Conservation (phyloP, 768 basidiomycete species). For the Kwoniella dejecticola region DNA sequence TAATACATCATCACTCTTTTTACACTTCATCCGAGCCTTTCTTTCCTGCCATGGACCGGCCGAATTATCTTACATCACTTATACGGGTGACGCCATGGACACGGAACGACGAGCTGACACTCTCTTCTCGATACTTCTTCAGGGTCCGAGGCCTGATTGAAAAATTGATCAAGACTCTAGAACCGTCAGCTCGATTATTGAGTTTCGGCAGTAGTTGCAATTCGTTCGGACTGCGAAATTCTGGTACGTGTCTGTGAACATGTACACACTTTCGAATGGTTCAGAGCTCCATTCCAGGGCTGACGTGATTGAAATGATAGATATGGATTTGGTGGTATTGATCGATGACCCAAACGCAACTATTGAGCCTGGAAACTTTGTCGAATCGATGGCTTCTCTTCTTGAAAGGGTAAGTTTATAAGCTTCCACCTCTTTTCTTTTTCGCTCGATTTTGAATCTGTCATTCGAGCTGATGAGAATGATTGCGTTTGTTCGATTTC, state of each 20-base stretch:
- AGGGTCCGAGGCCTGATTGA: slow-evolving; percentile 86
- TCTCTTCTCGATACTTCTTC: not conserved
- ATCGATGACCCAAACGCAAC: slow-evolving; percentile 80
- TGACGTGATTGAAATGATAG: slow-evolving; percentile 57
- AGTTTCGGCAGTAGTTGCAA: slow-evolving; percentile 97
- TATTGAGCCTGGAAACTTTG: slow-evolving; percentile 78
- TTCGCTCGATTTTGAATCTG: too few species aligned
- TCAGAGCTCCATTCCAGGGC: too few species aligned
- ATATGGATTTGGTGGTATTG: slow-evolving; percentile 98
- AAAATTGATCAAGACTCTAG: slow-evolving; percentile 90
- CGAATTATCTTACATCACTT: too few species aligned
- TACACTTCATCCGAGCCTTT: too few species aligned
- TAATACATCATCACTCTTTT: too few species aligned
- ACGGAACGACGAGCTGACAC: too few species aligned
- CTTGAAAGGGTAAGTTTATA: slow-evolving; percentile 76
- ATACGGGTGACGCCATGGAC: too few species aligned
- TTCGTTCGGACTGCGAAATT: slow-evolving; percentile 94
- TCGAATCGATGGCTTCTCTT: slow-evolving; percentile 88
- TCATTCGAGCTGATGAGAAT: not conserved
- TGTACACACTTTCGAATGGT: not conserved
- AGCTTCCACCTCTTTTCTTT: not conserved
- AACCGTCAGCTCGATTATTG: slow-evolving; percentile 82
- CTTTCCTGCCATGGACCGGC: too few species aligned
- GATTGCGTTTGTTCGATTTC: not conserved
- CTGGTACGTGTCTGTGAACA: slow-evolving; percentile 63